These are phyloP conservation scores for Acmispon strigosus DNA, from an alignment of 306 rosid genomes.

Conservation along the genomic window DNA sequence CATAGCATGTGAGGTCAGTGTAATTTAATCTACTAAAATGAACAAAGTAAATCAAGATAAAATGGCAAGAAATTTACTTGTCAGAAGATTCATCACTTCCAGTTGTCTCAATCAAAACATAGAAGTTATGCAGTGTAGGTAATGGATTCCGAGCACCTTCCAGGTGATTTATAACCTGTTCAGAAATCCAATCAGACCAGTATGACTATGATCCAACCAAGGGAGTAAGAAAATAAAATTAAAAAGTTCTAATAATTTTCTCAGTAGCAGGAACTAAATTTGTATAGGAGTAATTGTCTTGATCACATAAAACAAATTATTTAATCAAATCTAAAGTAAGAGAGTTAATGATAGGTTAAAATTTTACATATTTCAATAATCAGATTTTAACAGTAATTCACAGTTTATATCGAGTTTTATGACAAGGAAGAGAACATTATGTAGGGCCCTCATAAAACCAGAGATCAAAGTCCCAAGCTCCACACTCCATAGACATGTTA, in stretches of 20 bases:
- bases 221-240: neutral
- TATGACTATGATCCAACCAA: constrained; percentile 12
- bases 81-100: constrained; percentile 85
- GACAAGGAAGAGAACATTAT: neutral
- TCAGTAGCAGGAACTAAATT: neutral
- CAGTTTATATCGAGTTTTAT: neutral
- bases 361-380: constrained; percentile 1
- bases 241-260: constrained; percentile 5
- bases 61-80: constrained; percentile 39
- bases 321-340: neutral
- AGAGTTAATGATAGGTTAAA: neutral
- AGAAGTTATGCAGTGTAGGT: constrained; percentile 64
- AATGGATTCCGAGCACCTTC: constrained; percentile 91
- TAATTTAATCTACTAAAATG: neutral
- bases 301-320: neutral
- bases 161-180: constrained; percentile 66
- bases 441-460: neutral
- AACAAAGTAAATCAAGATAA: neutral
- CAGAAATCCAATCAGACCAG: constrained; percentile 23
- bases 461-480: constrained; percentile 14
- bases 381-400: neutral
- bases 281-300: neutral
- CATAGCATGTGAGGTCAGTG: neutral
- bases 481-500: neutral
- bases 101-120: constrained; percentile 86